Evolutionary conservation across 495 filamentous ascomycete species (phyloP), one percentile per base, ranked within the genome.

Genomic region (Darksidea phi): DNA sequence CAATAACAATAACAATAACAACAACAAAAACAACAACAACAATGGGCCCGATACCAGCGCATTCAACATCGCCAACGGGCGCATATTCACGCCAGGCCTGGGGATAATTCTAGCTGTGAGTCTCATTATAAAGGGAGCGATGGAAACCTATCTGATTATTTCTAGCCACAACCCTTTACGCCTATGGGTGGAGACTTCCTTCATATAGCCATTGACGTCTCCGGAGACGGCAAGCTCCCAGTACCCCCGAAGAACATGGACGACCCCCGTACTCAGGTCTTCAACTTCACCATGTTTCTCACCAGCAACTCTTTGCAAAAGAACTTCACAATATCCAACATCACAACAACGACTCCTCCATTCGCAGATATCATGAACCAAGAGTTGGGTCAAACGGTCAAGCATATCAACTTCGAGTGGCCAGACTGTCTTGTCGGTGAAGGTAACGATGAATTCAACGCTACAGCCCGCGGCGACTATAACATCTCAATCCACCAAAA

Each of bases 251-350:
- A 71, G 11, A 76, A 82, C 60, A 73, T 73, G 8, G 67, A 75
- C 4, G 67, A 69, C 51, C 58, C 58, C 1, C 49, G 63, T 6
- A 83, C 78, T 42, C 73, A 71, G 55, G 82, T 88, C 59, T 79
- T 82, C 73, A 80, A 81, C 68, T 83, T 88, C 72, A 84, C 77
- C 46, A 76, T 88, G 37, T 88, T 88, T 71, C 77, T 88, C 24
- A 87, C 79, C 56, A 85, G 82, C 67, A 80, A 82, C 63, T 66
- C 72, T 18, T 81, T 79, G 13, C 79, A 78, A 34, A 79, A 78
- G 58, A 88, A 88, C 70, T 84, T 88, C 67, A 87, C 86, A 25
- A 84, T 88, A 53, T 83, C 81, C 38, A 87, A 87, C 70, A 84
- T 82, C 50, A 75, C 78, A n/a, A 75, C 74, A n/a, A 73, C 75